Conservation (phyloP, 2,329 filamentous ascomycete genomes). For the Penicillium sp. region DNA sequence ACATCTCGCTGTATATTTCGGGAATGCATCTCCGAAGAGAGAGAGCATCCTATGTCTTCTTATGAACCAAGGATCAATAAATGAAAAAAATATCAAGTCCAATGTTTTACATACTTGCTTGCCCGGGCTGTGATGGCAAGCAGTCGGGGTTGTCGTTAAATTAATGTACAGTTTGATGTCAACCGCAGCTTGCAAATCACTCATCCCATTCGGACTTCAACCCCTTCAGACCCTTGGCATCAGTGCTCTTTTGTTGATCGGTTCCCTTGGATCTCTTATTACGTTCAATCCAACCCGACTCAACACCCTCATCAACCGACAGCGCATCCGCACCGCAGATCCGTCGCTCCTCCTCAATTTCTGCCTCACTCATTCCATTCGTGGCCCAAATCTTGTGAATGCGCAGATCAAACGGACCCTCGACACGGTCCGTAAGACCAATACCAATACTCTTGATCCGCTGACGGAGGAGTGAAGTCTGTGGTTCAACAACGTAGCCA, state of each 20-base stretch:
- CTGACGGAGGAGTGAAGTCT: slow-evolving; percentile 82
- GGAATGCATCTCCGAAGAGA: not conserved
- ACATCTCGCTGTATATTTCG: slow-evolving; percentile 2
- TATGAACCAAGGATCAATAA: slow-evolving; percentile 7
- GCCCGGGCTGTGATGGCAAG: not conserved
- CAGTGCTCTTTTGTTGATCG: slow-evolving; percentile 15
- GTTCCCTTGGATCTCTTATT: slow-evolving; percentile 3
- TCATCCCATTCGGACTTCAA: slow-evolving; percentile 37
- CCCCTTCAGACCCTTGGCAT: slow-evolving; percentile 36
- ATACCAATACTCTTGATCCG: slow-evolving; percentile 84
- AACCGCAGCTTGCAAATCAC: slow-evolving; percentile 5
- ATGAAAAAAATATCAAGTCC: slow-evolving; percentile 4
- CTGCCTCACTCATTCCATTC: slow-evolving; percentile 57
- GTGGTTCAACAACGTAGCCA: slow-evolving; percentile 87
- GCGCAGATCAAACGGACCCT: slow-evolving; percentile 82
- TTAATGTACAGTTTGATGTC: slow-evolving; percentile 5
- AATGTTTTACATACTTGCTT: slow-evolving; percentile 2
- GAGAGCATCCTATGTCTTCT: slow-evolving; percentile 5
- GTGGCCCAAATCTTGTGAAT: slow-evolving; percentile 90
- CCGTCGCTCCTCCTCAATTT: slow-evolving; percentile 40
- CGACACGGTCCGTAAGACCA: slow-evolving; percentile 81
- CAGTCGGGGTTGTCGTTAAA: not conserved
- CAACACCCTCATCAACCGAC: slow-evolving; percentile 36
- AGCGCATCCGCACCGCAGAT: slow-evolving; percentile 42
- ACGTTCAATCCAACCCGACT: slow-evolving; percentile 26